Evolutionary conservation across 805 yeast species (phyloP).

Genomic region (Ogataea sp.): DNA sequence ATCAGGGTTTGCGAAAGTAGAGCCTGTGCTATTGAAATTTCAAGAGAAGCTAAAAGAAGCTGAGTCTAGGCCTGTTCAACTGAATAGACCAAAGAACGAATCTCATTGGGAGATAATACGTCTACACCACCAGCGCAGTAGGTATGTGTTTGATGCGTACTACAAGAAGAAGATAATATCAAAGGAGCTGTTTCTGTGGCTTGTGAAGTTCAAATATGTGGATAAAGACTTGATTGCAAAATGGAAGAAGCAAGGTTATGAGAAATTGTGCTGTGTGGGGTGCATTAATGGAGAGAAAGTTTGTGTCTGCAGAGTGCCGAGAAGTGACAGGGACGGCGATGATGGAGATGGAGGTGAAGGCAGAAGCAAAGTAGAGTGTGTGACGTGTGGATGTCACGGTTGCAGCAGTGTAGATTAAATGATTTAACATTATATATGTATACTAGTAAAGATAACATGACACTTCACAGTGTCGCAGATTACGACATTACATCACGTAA

Average conservation of each 20-base stretch:
- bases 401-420: neutral
- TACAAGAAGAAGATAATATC: conserved; percentile 65
- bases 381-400: conserved; percentile 1
- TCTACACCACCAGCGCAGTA: conserved; percentile 65
- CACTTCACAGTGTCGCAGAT: too few species aligned
- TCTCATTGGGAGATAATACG: conserved; percentile 63
- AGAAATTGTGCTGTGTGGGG: conserved; percentile 71
- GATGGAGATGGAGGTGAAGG: too few species aligned
- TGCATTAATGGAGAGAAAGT: conserved; percentile 69
- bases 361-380: neutral
- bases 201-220: conserved; percentile 55
- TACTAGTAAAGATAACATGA: too few species aligned
- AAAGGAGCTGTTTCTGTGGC: conserved; percentile 63
- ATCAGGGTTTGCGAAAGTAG: conserved; percentile 61
- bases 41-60: conserved; percentile 48
- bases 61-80: conserved; percentile 29
- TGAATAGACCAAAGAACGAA: conserved; percentile 44
- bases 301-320: conserved; percentile 83
- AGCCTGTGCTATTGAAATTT: conserved; percentile 57
- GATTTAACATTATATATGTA: too few species aligned
- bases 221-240: conserved; percentile 72
- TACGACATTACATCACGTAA: too few species aligned
- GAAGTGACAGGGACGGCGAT: neutral
- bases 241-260: conserved; percentile 60
- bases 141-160: conserved; percentile 68